Base-by-base conservation (phyloP, 306 rosid genomes). In the Gynostemma pentaphyllum region DNA sequence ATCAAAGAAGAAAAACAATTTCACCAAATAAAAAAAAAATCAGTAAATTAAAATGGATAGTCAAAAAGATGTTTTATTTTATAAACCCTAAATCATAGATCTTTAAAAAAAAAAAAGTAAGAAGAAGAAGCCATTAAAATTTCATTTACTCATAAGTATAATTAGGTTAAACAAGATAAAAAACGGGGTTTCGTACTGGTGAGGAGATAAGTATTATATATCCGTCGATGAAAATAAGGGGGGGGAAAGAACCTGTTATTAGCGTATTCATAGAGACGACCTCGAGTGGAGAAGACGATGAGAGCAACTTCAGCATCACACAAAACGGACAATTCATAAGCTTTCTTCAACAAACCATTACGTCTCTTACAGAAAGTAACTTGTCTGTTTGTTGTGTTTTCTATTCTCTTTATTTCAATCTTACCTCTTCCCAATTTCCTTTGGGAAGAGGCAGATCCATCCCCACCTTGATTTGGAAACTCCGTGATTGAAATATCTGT, bases 261-360 rank as follows among this genome's bases (percentile, higher is more conserved):
- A 27, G 97, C 85, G 57, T 90, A 90, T 74, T 90, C 97, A 37
- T 90, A 90, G 72, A 90, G 80, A 57, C 95, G 95, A n/a, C 94
- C 97, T 5, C 97, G 87, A 69, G 36, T 78, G 3, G 97, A 90
- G 81, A 90, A 90, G 75, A 90, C 95, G 68, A 90, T 72, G 42
- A 90, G 97, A 57, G 97, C 94, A 68, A 90, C 90, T 75, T 90
- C 97, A 50, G 95, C 97, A 74, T 90, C 97, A 69, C 97, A 90
- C 7, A 90, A 63, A 45, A 90, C 95, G 28, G 97, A 90, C 13
- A 90, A 55, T 39, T 90, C 97, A 51, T 90, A 87, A 8, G 97
- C 97, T 74, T 90, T 90, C 85, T 90, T 90, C 5, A 90, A 72
- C 85, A 90, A 71, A 0, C 97, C 97, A 49, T 90, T 90, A 61